Evolutionary conservation across 2,329 filamentous ascomycete genomes (phyloP).

Genomic region (Alternaria arbusti): DNA sequence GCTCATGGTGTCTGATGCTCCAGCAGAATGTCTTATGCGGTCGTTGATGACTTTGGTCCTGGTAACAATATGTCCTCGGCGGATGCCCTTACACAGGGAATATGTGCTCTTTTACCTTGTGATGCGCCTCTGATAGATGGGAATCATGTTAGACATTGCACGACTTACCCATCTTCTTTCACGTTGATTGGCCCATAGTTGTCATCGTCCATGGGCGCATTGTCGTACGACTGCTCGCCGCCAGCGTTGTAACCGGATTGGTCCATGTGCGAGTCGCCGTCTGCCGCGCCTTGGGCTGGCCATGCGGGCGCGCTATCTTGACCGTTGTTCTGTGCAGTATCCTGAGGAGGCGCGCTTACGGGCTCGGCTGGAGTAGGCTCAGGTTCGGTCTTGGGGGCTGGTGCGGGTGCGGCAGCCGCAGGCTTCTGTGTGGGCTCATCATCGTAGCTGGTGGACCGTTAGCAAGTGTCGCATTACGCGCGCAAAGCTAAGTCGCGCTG

Average conservation of each 20-base stretch:
- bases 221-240: slow-evolving; percentile 39
- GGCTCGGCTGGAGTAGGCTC: slow-evolving; percentile 29
- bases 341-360: slow-evolving; percentile 21
- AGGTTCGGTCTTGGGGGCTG: slow-evolving; percentile 27
- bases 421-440: slow-evolving; percentile 47
- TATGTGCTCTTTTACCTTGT: slow-evolving; percentile 23
- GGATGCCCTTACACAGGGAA: not conserved
- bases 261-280: slow-evolving; percentile 41
- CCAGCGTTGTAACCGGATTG: slow-evolving; percentile 38
- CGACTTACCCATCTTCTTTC: slow-evolving; percentile 89
- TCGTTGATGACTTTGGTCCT: not conserved
- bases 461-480: slow-evolving; percentile 4
- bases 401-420: slow-evolving; percentile 28
- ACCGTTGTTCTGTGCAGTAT: slow-evolving; percentile 18
- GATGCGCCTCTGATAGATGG: slow-evolving; percentile 26
- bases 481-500: not conserved
- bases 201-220: slow-evolving; percentile 46
- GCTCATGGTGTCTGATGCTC: slow-evolving; percentile 5
- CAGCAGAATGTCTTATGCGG: not conserved
- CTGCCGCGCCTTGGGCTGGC: slow-evolving; percentile 23
- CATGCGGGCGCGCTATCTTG: slow-evolving; percentile 25
- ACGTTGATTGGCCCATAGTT: slow-evolving; percentile 67
- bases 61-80: slow-evolving; percentile 1
- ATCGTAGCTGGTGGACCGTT: slow-evolving; percentile 46
- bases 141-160: slow-evolving; percentile 11